Evolutionary conservation across 306 rosid genomes (phyloP).

Genomic region (Acacia confusa): DNA sequence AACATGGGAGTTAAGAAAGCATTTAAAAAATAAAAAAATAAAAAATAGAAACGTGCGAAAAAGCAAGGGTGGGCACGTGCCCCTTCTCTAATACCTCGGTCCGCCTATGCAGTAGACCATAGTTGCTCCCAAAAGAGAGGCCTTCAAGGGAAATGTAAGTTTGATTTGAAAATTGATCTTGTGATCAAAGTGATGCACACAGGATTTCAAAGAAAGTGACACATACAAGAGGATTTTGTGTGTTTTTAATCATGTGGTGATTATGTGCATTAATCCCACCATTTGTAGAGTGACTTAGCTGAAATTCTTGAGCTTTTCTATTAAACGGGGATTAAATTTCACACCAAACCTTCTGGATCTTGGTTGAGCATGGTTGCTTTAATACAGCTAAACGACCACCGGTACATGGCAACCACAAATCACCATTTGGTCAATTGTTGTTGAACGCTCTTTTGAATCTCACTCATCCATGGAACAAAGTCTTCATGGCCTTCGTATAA

Average conservation of each 20-base stretch:
- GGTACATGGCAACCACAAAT: not conserved
- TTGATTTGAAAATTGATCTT: not conserved
- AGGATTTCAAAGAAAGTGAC: not conserved
- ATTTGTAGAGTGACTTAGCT: not conserved
- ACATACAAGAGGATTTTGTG: not conserved
- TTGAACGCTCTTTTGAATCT: constrained; percentile 23
- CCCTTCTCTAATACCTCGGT: no score
- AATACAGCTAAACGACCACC: constrained; percentile 25
- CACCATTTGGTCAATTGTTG: constrained; percentile 6
- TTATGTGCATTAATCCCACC: not conserved
- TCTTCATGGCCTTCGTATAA: not conserved
- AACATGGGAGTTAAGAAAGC: no score
- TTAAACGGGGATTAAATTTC: not conserved
- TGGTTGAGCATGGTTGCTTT: not conserved
- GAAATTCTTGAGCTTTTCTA: not conserved
- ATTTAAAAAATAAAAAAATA: no score
- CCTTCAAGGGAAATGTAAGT: not conserved
- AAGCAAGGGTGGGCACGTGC: no score
- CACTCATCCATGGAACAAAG: not conserved
- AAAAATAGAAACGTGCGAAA: no score
- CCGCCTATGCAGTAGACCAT: no score
- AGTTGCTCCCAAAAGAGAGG: no score
- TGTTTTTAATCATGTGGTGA: not conserved
- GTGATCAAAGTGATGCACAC: not conserved
- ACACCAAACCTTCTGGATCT: not conserved